Base-by-base conservation (phyloP, 2,329 filamentous ascomycete species). In the Coniochaeta sp. region DNA sequence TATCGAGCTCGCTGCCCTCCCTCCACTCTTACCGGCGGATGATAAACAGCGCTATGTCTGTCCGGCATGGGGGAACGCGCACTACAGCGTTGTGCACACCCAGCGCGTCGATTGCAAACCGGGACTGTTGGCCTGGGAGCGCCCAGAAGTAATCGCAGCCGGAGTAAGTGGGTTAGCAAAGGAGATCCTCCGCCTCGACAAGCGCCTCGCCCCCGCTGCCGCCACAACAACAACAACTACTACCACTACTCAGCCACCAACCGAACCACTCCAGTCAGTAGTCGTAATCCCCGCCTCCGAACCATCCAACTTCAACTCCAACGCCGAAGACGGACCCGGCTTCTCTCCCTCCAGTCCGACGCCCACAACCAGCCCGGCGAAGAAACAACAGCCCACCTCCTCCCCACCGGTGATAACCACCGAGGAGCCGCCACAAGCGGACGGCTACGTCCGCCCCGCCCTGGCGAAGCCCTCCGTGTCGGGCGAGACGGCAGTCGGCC, bases 121-220 rank as follows among this genome's bases (percentile, higher is more conserved):
- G 0, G 74, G 75, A 0, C 63, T 79, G 30, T 57, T 80, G 30
- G 69, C 72, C 10, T 77, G 74, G 71, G 75, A 78, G 53, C 63
- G 70, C 14, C 75, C 76, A 1, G 71, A 75, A 28, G 57, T 75
- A 32, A 72, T 79, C 51, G 57, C 64, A 0, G 57, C 66, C 3
- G 77, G 76, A 0, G 65, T 69, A 3, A 63, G 69, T 30, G 68
- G 64, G 4, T 61, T 79, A 30, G 69, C 71, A 0, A 65, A 65
- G 51, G 67, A 65, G 3, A 59, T 78, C 8, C 27, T 75, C 13
- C 62, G 58, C 22, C 53, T 56, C 7, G 72, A 77, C 51, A 58
- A 59, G 32, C 65, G 71, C 14, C 65, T 78, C n/a, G 61, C 59
- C 22, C 55, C 54, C 8, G 63, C 60, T 1, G 63, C 56, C 1